Evolutionary conservation across 352 stramenopile genomes (phyloP), one percentile per base, ranked within the genome.

Genomic region (Globisporangium paroecandrum): DNA sequence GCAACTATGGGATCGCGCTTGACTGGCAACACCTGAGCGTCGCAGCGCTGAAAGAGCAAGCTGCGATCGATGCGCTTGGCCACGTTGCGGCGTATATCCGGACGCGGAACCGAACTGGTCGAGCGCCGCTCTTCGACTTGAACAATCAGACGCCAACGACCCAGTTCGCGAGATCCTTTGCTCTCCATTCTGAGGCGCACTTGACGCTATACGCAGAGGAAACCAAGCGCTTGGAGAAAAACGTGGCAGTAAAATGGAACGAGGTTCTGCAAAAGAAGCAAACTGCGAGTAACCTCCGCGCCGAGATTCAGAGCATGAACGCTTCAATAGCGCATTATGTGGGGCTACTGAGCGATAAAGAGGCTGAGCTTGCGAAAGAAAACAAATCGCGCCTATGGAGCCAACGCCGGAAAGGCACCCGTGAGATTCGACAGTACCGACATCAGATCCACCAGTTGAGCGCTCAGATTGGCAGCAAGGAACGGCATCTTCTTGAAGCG

Each of bases 31-130:
- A 81, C 20, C 68, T 89, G 0, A 69, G 77, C n/a, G 55, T 77
- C 4, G 66, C 69, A 20, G 77, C 87, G 22, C 18, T 84, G 12
- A 69, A 66, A 7, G 73, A 84, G 46, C 29, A 51, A 32, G 43
- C 60, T 34, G 77, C 75, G 0, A 69, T 81, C 53, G 34, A 49
- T 25, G 73, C 81, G 6, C 60, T 89, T 22, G 41, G 69, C 25
- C 27, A 62, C 29, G 78, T 85, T 1, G 75, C 67, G 1, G 13
- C 29, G 65, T 89, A 85, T 29, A 79, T 85, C 69, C 78, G 80
- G 3, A 27, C 1, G 3, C 82, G 77, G 66, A 82, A 81, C n/a
- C 15, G 46, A 18, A 29, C 15, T 7, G 62, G 8, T 24, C 41
- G 41, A 49, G 41, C 13, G 0, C 61, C 74, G 18, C n/a, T 89